Percentiles rank a stretch among this genome's conserved stretches.
These are phyloP conservation scores for Kodamaea derodonti DNA, from an alignment of 1,139 yeast genomes.

Conservation along the genomic window DNA sequence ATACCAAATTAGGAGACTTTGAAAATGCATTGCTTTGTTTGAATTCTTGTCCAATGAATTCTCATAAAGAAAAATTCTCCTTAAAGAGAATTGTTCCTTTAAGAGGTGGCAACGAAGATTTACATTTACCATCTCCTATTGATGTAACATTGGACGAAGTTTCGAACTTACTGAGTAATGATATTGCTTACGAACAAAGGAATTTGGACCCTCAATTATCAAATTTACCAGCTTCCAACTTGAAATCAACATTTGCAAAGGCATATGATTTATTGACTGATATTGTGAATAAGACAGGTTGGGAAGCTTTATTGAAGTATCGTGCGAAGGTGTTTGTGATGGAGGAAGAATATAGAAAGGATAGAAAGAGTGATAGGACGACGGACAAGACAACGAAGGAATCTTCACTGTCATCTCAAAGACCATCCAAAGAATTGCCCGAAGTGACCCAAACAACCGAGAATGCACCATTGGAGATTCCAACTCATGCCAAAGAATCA, in stretches of 20 bases:
- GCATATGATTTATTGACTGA: conserved; percentile 80
- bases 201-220: conserved; percentile 65
- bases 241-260: conserved; percentile 73
- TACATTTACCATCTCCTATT: conserved; percentile 72
- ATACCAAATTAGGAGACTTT: conserved; percentile 66
- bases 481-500: conserved; percentile 3
- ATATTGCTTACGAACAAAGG: conserved; percentile 48
- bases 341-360: conserved; percentile 83
- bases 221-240: conserved; percentile 70
- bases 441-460: background rate
- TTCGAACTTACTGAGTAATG: conserved; percentile 51
- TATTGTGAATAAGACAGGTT: conserved; percentile 69
- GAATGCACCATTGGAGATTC: background rate
- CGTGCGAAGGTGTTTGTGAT: conserved; percentile 88
- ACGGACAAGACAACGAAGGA: background rate
- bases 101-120: conserved; percentile 47
- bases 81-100: conserved; percentile 60
- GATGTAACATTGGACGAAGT: conserved; percentile 72
- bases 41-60: conserved; percentile 91
- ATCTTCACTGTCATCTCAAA: background rate
- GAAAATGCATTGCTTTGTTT: conserved; percentile 76
- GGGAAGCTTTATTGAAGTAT: conserved; percentile 79
- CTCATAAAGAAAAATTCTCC: conserved; percentile 58
- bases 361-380: conserved; percentile 18
- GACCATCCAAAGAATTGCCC: conserved; percentile 1